Conservation (phyloP, 2,329 filamentous ascomycete species). For the Coniochaeta prunicola region DNA sequence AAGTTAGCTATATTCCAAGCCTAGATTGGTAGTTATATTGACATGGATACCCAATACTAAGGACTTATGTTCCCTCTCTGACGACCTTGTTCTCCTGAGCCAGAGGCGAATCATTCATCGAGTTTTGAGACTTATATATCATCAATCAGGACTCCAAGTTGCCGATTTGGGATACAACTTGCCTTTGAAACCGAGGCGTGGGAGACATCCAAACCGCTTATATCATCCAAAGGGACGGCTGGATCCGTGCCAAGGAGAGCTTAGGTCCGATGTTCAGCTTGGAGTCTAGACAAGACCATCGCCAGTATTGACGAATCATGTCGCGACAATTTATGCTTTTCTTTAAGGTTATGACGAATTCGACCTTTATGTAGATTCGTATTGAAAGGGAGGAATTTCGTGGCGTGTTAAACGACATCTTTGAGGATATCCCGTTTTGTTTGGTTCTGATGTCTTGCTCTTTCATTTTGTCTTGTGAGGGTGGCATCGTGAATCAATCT, state of each 20-base stretch:
- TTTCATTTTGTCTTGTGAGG: no score
- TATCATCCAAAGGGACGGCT: background rate
- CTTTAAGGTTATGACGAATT: no score
- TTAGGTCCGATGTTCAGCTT: background rate
- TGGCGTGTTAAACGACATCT: no score
- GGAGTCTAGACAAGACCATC: background rate
- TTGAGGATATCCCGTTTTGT: no score
- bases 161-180: background rate
- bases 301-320: background rate
- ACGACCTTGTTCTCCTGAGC: background rate
- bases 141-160: background rate
- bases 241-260: background rate
- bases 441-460: no score
- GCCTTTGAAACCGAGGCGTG: no score
- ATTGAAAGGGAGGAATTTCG: no score
- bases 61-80: background rate
- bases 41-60: no score
- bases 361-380: no score
- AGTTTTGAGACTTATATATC: background rate
- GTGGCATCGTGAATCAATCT: no score
- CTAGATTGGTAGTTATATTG: background rate
- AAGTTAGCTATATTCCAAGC: background rate
- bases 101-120: background rate
- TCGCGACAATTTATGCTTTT: background rate
- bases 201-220: no score